These are phyloP conservation scores for Saprolegnia parasitica DNA, from an alignment of 352 stramenopile species.

Conservation along the genomic window DNA sequence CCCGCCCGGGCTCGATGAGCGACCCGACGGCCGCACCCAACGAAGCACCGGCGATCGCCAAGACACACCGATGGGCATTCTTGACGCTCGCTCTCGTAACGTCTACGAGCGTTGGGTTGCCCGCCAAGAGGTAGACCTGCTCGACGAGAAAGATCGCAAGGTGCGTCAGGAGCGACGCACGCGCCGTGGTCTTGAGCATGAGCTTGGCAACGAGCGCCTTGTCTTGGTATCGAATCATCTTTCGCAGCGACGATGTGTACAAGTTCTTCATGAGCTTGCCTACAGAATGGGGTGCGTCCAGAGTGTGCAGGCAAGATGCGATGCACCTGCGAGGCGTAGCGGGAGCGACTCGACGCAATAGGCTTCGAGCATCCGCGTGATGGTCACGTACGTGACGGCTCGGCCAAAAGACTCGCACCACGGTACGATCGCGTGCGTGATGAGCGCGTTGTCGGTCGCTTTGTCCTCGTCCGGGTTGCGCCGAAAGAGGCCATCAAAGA, in stretches of 20 bases:
- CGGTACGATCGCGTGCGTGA: neutral
- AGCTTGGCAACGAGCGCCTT: neutral
- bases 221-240: constrained; percentile 6
- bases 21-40: constrained; percentile 4
- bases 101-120: neutral
- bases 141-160: constrained; percentile 15
- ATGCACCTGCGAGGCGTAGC: neutral
- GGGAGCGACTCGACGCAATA: neutral
- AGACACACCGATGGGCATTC: neutral
- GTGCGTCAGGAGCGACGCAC: constrained; percentile 2
- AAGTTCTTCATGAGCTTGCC: constrained; percentile 14
- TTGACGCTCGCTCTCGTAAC: neutral
- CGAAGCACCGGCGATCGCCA: neutral
- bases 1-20: neutral
- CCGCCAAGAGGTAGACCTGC: neutral
- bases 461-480: neutral
- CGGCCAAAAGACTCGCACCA: constrained; percentile 13
- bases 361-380: constrained; percentile 8
- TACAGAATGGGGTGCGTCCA: neutral
- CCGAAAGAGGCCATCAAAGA: constrained; percentile 5
- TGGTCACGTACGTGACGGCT: constrained; percentile 3
- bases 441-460: neutral
- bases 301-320: neutral
- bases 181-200: constrained; percentile 13
- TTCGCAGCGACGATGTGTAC: constrained; percentile 10